Evolutionary conservation across 805 yeast genomes (phyloP).

Genomic region (Saccharomycopsis fodiens): DNA sequence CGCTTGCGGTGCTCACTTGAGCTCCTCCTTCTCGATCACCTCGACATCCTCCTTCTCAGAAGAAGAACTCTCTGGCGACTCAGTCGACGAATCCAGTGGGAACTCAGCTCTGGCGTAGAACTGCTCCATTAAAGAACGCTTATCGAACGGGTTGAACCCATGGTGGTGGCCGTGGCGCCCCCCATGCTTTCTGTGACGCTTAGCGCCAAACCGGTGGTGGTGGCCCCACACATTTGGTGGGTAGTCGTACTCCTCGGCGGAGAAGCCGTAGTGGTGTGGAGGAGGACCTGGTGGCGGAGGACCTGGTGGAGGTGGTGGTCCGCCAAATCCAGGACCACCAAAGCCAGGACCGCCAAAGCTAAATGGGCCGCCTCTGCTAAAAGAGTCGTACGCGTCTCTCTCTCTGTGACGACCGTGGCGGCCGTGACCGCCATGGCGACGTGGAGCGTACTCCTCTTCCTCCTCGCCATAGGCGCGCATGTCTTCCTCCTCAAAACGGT

Average conservation of each 20-base stretch:
- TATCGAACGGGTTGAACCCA: neutral
- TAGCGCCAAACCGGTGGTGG: neutral
- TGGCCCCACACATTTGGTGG: neutral
- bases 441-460: too few species aligned
- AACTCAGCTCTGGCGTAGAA: neutral
- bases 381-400: neutral
- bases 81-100: neutral
- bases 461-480: too few species aligned
- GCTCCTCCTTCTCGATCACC: neutral
- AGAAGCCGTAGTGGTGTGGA: neutral
- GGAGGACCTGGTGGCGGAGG: neutral
- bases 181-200: neutral
- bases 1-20: neutral
- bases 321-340: neutral
- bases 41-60: neutral
- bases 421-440: neutral
- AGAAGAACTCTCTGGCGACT: neutral
- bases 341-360: neutral
- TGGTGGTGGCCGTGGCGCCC: neutral
- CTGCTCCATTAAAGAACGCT: neutral
- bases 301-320: neutral
- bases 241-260: neutral
- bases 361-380: too few species aligned
- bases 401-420: neutral
- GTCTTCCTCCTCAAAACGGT: neutral